Base-by-base conservation (phyloP, 2,329 filamentous ascomycete species). In the Lecanicillium sp. region DNA sequence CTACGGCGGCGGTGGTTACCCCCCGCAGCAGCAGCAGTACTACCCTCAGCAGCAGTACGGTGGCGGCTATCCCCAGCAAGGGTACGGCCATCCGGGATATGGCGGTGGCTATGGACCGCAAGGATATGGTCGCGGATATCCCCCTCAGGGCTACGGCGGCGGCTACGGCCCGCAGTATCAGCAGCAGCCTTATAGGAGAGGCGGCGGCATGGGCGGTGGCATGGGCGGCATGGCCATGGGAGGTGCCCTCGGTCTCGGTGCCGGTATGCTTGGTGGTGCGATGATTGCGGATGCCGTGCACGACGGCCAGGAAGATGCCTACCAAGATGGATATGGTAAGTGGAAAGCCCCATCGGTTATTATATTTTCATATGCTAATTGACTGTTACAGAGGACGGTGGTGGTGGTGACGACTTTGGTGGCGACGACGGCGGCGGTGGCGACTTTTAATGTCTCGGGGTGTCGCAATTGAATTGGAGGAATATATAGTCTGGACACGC, bases 221-320 rank as follows among this genome's bases (percentile, higher is more conserved):
- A 37, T 41, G 33, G 62, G 60, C 32, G 58, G 60, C 27, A 50
- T 57, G 50, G 85, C 86, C n/a, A 71, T 75, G 43, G 77, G 72
- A 2, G 87, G 85, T 34, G 87, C 85, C 17, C 65, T 94, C 31
- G 88, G 88, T 64, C 60, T 86, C 4, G 88, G 87, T 49, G 88
- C 83, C 46, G 88, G 88, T 59, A 54, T 95, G 55, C 52, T 95
- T 1, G 89, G 87, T 49, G 88, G 88, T 40, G 74, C 78, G 45
- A 45, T 94, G 51, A 60, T 94, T 22, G 81, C 72, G 3, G 69
- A 83, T 53, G 80, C 81, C 2, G 69, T 89, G 36, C 64, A 84
- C 40, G 75, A 81, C 44, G 57, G 72, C 33, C 61, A 84, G 47
- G 62, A 81, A 43, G 67, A 77, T 5, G 72, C 74, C 20, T 81